These are phyloP conservation scores for Tolypocladium album DNA, from an alignment of 2,329 filamentous ascomycete genomes.

Conservation along the genomic window DNA sequence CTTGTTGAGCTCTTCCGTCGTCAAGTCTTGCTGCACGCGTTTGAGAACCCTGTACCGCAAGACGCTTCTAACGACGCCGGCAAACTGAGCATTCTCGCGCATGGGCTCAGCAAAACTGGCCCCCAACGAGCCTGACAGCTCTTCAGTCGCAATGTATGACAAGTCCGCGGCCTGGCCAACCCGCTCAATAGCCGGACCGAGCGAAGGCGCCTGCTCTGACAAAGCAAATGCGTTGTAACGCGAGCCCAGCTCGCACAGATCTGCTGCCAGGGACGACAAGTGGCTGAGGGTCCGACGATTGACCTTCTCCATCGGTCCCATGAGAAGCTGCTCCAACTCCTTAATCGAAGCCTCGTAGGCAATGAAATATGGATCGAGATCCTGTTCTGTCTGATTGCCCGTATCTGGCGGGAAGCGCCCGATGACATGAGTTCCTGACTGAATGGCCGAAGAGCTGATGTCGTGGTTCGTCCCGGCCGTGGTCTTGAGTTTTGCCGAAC, in stretches of 20 bases:
- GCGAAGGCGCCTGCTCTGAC: constrained; percentile 78
- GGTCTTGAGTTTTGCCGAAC: constrained; percentile 75
- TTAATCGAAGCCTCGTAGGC: constrained; percentile 87
- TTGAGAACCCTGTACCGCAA: constrained; percentile 86
- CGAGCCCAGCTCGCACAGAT: constrained; percentile 89
- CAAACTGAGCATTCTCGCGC: constrained; percentile 95
- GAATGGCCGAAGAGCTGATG: constrained; percentile 23
- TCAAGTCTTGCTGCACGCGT: constrained; percentile 95
- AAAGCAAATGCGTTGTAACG: constrained; percentile 94
- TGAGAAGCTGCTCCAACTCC: constrained; percentile 78
- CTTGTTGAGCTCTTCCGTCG: constrained; percentile 81
- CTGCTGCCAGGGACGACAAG: constrained; percentile 69
- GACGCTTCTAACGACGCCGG: constrained; percentile 82
- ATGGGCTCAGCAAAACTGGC: constrained; percentile 95
- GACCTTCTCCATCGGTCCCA: constrained; percentile 92
- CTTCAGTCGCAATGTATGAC: constrained; percentile 91
- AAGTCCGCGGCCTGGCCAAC: constrained; percentile 91
- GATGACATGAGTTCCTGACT: constrained; percentile 47
- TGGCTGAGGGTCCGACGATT: constrained; percentile 84
- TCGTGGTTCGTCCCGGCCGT: constrained; percentile 25
- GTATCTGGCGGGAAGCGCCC: constrained; percentile 75
- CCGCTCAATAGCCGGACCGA: constrained; percentile 87
- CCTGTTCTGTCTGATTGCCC: constrained; percentile 69
- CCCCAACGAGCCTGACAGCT: constrained; percentile 77
- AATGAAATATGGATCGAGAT: constrained; percentile 92